phyloP scores from a whole-genome alignment of 768 basidiomycete species.

The Trametes cubensis region DNA sequence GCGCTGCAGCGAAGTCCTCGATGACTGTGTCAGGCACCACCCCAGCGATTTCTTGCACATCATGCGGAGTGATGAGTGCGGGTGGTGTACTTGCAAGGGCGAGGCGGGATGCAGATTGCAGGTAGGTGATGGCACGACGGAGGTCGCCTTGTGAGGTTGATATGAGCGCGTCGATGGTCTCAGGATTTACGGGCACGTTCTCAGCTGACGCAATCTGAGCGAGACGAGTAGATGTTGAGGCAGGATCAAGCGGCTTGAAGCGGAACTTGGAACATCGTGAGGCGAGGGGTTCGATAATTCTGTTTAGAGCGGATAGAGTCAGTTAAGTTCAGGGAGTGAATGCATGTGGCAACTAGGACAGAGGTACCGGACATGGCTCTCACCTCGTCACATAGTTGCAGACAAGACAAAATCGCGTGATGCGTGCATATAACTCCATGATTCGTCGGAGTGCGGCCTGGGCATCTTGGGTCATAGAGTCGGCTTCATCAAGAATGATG shows the following conservation, averaged over 20 bases:
- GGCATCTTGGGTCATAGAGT: constrained; percentile 99
- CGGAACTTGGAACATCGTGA: constrained; percentile 99
- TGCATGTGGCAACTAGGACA: too few species aligned
- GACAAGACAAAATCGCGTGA: constrained; percentile 96
- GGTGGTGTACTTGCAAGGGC: constrained; percentile 75
- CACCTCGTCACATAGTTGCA: constrained; percentile 99
- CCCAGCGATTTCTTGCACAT: constrained; percentile 97
- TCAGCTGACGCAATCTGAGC: constrained; percentile 81
- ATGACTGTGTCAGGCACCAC: constrained; percentile 83
- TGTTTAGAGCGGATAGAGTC: constrained; percentile 35
- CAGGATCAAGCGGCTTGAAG: constrained; percentile 87
- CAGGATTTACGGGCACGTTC: constrained; percentile 54
- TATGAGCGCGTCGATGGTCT: constrained; percentile 75
- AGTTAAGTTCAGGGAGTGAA: too few species aligned
- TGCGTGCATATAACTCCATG: constrained; percentile 98
- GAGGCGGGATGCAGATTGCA: constrained; percentile 92
- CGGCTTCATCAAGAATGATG: constrained; percentile 97
- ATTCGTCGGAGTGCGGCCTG: constrained; percentile 96
- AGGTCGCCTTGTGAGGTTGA: constrained; percentile 87
- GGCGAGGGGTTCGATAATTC: constrained; percentile 97
- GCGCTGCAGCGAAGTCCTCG: constrained; percentile 61
- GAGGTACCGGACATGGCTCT: constrained; percentile 24
- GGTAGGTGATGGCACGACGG: constrained; percentile 94
- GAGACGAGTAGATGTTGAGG: constrained; percentile 75
- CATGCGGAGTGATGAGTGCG: constrained; percentile 68